Evolutionary conservation across 2,329 filamentous ascomycete genomes (phyloP), one percentile per base, ranked within the genome.

Genomic region (Scedosporium boydii): DNA sequence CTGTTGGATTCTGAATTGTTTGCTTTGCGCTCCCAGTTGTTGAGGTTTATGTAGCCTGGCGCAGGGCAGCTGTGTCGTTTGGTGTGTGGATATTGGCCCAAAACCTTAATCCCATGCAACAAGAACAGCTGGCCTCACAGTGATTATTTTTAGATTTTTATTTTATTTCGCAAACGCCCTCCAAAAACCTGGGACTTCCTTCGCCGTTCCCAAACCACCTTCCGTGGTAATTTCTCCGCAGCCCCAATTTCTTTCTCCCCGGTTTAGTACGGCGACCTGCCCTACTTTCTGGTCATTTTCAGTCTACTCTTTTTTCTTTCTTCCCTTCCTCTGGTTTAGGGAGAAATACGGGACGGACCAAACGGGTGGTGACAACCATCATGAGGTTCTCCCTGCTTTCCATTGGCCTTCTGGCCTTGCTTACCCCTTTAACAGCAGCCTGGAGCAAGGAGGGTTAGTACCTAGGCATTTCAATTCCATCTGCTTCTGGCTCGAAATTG

Each of bases 361-460:
- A 14, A 12, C 44, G 14, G 9, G 41, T 23, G 14, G 77, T 79
- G 77, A 12, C 21, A 23, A 7, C 75, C 70, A 86, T 77, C 68
- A 96, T 96, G 91, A 92, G 83, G 82, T 77, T 86, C 69, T 80
- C 84, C 63, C 77, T 87, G 68, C 77, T 90, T 69, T 82, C 88
- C 61, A 70, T 93, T 67, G 81, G 90, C 74, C 82, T 93, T 64
- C 76, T 90, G 74, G 84, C 85, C 77, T 76, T 88, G 68, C 76
- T 91, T 67, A 83, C 83, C 64, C 81, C 86, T 46, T 75, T 93
- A 65, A 84, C 84, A 64, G 83, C 86, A 59, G 90, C 90, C 57
- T 96, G 92, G 91, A 86, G 85, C 63, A 95, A 95, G 76, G 91
- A 96, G 82, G 90, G 90, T 89, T 76, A 23, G 51, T 55, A 21